Base-by-base conservation (phyloP, 495 filamentous ascomycete species). In the Penicillium soppii region DNA sequence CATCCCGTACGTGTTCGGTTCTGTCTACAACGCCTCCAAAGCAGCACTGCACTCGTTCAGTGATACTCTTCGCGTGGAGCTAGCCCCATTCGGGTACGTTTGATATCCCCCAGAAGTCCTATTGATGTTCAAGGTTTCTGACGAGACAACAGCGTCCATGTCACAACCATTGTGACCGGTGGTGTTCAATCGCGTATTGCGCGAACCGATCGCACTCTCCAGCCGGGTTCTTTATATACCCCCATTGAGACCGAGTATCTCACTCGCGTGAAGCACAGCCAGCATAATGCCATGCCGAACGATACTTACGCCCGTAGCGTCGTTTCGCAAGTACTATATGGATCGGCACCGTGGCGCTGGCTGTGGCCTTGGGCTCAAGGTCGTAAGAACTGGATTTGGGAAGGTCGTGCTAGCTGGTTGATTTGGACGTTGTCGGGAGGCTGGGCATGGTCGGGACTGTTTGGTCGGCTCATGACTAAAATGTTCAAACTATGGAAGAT, bases 11-110 rank as follows among this genome's bases (percentile, higher is more conserved):
- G 76, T 78, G 17, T 82, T 79, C 49, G 75, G 76, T 9, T 79
- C 77, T 1, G 71, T 80, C 17, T 87, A 89, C 65, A 82, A 81
- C 59, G 81, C 82, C 13, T 78, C 76, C 29, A 88, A 87, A 67
- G 82, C 82, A 1, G 85, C 85, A 6, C 54, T 86, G 42, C 81
- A 84, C 50, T 71, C 76, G 2, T 84, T 82, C 52, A 79, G 71
- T 54, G 75, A 86, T 30, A 81, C 82, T 1, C 61, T 89, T 33
- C 73, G 83, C 10, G 70, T 87, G 8, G 85, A 77, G 52, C 52
- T 76, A 15, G 74, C 67, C 38, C 74, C 73, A 5, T 73, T 72
- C 39, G 73, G 69, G 73, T 76, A 66, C 20, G 66, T 55, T 15
- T 27, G 15, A 40, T 21, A 19, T 7, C 16, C 16, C 23, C 19